Base-by-base conservation (phyloP, 2,329 filamentous ascomycete genomes). In the Stenocarpella maydis region DNA sequence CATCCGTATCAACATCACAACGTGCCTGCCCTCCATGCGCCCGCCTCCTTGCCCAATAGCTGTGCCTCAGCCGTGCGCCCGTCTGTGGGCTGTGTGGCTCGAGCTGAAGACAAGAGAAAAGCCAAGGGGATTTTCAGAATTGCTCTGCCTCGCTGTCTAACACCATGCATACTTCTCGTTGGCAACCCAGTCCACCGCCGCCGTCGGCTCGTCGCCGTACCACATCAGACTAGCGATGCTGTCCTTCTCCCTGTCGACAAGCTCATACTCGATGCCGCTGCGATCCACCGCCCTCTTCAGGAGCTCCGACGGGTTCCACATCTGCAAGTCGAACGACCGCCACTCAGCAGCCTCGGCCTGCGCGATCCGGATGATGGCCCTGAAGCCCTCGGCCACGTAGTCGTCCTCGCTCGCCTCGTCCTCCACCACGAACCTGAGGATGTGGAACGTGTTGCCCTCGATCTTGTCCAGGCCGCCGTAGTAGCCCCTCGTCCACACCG, bases 111-210 rank as follows among this genome's bases (percentile, higher is more conserved):
- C 10, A 21, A 17, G 28, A 39, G 12, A 26, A 19, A 28, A 8
- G 26, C 31, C 31, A 34, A 34, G 31, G 4, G 45, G 17, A 9
- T 26, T 5, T 10, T 7, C 43, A 28, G 26, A 21, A 39, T 37
- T 17, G 52, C 41, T 21, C 37, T 45, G 37, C 19, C 12, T 39
- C 4, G 12, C 37, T 9, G 15, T 55, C 47, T 77, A 95, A 77
- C 90, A 93, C 92, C 92, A 95, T 1, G 84, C 91, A 80, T 88
- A 94, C 81, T 93, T 94, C 80, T 95, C 91, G 75, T 92, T 93
- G 15, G 84, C 87, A 63, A 93, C 80, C 92, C 92, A 95, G 61
- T 92, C 88, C 7, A 93, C 80, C 28, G 86, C 82, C 7, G 84
- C 82, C 1, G 78, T 81, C 1, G 80, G 75, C 5, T 83, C 86